Base-by-base conservation (phyloP, 306 rosid species). In the Datisca glomerata region DNA sequence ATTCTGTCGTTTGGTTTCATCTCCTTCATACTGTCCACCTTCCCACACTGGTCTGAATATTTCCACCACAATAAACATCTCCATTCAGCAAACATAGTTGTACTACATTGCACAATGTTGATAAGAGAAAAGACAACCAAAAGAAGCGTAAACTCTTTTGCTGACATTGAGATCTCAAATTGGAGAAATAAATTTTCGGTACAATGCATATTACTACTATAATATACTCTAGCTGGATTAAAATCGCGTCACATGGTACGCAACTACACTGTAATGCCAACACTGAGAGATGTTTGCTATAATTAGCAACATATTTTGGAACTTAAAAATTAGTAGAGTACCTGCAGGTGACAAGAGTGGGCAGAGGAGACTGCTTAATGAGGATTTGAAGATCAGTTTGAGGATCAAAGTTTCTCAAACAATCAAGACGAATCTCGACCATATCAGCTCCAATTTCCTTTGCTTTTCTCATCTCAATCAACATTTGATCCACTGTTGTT, bases 31-130 rank as follows among this genome's bases (percentile, higher is more conserved):
- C 19, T 47, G 49, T 13, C 92, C 85, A 36, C 92, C 78, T 51
- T 75, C 85, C 81, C 92, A 72, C 29, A 36, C 49, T 40, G 92
- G 85, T 49, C 92, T 75, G 60, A 42, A 51, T n/a, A n/a, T n/a
- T n/a, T n/a, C n/a, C n/a, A n/a, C n/a, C n/a, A n/a, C n/a, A n/a
- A 56, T 25, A 36, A 28, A 33, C 1, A 47, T 15, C 6, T 10
- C 4, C 12, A 43, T 54, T 12, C 21, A 45, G 17, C n/a, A 43
- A 52, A 51, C 25, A n/a, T 45, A 36, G 38, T 3, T 1, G 18
- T 7, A 42, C 24, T n/a, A 12, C 4, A 34, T 8, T 1, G 17
- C 32, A 49, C 12, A 17, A 24, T 29, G 20, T 28, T 12, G 21
- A 27, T 24, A 41, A 18, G 23, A 23, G 12, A 32, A 40, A 39